phyloP scores from a whole-genome alignment of 78 protist genomes.

The Dictyostelium intermedium region DNA sequence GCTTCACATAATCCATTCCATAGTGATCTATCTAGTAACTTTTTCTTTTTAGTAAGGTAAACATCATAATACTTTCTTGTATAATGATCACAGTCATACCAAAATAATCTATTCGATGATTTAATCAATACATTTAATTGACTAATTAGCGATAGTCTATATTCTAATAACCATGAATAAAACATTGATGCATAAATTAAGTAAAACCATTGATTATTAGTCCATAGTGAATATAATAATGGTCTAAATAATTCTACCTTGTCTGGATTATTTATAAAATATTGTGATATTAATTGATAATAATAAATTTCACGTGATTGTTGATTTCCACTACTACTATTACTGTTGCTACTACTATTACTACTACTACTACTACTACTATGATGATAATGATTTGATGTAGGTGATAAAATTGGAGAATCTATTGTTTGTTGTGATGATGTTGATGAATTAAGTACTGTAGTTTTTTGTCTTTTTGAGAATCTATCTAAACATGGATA shows the following conservation, averaged over 20 bases:
- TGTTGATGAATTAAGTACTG: background rate
- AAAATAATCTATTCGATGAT: constrained; percentile 56
- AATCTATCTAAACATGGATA: constrained; percentile 46
- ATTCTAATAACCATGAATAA: constrained; percentile 56
- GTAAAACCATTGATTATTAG: constrained; percentile 65
- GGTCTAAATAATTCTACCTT: constrained; percentile 56
- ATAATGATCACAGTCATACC: constrained; percentile 55
- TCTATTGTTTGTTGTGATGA: too few relatives aligned
- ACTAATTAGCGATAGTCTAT: constrained; percentile 53
- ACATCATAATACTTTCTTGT: constrained; percentile 21
- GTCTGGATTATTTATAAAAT: constrained; percentile 45
- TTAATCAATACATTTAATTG: constrained; percentile 68
- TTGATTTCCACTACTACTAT: too few relatives aligned
- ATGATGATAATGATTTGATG: too few relatives aligned
- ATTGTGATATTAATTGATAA: constrained; percentile 56
- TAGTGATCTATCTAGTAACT: constrained; percentile 17
- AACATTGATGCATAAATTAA: constrained; percentile 44
- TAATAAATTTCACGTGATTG: constrained; percentile 18
- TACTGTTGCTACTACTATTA: too few relatives aligned
- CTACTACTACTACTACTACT: too few relatives aligned
- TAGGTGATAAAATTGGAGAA: too few relatives aligned
- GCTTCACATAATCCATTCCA: constrained; percentile 59
- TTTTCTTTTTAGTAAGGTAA: background rate
- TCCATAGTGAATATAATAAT: constrained; percentile 36
- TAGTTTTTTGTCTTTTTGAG: background rate